These are phyloP conservation scores for Mycena alexandri DNA, from an alignment of 768 basidiomycete genomes.

Conservation along the genomic window DNA sequence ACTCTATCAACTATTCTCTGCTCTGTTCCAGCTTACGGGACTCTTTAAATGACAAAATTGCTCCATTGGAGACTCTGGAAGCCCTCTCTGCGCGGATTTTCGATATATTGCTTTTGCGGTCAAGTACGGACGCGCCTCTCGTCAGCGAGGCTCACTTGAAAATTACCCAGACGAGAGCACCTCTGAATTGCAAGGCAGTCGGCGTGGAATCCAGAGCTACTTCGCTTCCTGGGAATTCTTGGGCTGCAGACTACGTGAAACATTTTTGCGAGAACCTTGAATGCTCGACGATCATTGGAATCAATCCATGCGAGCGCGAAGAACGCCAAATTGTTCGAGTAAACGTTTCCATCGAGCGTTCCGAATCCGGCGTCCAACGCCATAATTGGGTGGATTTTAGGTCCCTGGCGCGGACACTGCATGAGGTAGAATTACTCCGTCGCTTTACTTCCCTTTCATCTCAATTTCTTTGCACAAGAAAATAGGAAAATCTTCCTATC, in stretches of 20 bases:
- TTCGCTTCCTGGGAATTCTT: constrained; percentile 35
- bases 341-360: constrained; percentile 49
- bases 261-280: constrained; percentile 56
- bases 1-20: constrained; percentile 76
- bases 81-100: constrained; percentile 59
- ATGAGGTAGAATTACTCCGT: constrained; percentile 45
- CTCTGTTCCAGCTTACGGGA: constrained; percentile 51
- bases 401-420: constrained; percentile 51
- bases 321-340: constrained; percentile 74
- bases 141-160: constrained; percentile 54
- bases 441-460: not conserved
- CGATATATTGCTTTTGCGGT: constrained; percentile 47
- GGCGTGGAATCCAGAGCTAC: constrained; percentile 54
- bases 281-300: constrained; percentile 72
- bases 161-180: constrained; percentile 61
- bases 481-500: constrained; percentile 61
- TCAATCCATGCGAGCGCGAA: constrained; percentile 74
- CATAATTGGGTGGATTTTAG: constrained; percentile 55
- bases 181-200: constrained; percentile 63
- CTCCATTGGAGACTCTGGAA: constrained; percentile 58
- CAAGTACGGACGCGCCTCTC: constrained; percentile 42
- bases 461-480: constrained; percentile 50
- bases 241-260: constrained; percentile 40
- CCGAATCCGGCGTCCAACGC: constrained; percentile 33
- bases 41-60: constrained; percentile 39